These are phyloP conservation scores for Puccinia novopanici DNA, from an alignment of 1,284 basidiomycete genomes.

Conservation along the genomic window DNA sequence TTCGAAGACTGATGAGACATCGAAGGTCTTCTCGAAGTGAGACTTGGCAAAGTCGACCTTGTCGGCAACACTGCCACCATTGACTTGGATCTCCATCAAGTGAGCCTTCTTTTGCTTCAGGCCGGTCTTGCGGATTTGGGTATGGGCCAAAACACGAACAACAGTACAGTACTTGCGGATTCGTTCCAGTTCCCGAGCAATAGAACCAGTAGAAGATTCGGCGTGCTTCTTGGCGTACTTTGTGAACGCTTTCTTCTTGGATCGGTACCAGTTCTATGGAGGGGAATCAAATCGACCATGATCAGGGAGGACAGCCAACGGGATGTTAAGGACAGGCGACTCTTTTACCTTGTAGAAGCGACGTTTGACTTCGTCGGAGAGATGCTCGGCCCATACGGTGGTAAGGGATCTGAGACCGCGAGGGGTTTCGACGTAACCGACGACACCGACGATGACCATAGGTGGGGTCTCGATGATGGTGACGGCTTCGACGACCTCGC, in stretches of 20 bases:
- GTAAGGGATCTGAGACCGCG: slow-evolving; percentile 87
- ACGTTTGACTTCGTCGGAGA: slow-evolving; percentile 85
- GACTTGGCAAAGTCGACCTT: slow-evolving; percentile 96
- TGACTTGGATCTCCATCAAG: slow-evolving; percentile 99
- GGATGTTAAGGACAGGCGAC: background rate
- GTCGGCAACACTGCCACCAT: slow-evolving; percentile 93
- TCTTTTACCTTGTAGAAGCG: slow-evolving; percentile 82
- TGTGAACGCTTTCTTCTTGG: slow-evolving; percentile 99
- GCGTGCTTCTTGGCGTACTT: slow-evolving; percentile 73
- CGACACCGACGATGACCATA: slow-evolving; percentile 94
- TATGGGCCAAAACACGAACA: slow-evolving; percentile 98
- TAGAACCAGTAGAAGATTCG: slow-evolving; percentile 81
- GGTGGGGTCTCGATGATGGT: slow-evolving; percentile 96
- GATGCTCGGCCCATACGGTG: slow-evolving; percentile 70
- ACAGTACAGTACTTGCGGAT: slow-evolving; percentile 99
- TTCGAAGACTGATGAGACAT: slow-evolving; percentile 84
- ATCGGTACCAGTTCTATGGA: slow-evolving; percentile 92
- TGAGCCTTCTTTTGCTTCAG: slow-evolving; percentile 99
- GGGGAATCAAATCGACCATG: background rate
- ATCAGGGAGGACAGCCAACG: too few relatives aligned
- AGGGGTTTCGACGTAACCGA: slow-evolving; percentile 99
- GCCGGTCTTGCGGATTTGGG: slow-evolving; percentile 93
- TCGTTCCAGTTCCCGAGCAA: slow-evolving; percentile 94
- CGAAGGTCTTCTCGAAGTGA: slow-evolving; percentile 95
- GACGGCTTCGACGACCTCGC: slow-evolving; percentile 98